Conservation (phyloP, 1,284 basidiomycete genomes). For the Pseudozyma flocculosa region DNA sequence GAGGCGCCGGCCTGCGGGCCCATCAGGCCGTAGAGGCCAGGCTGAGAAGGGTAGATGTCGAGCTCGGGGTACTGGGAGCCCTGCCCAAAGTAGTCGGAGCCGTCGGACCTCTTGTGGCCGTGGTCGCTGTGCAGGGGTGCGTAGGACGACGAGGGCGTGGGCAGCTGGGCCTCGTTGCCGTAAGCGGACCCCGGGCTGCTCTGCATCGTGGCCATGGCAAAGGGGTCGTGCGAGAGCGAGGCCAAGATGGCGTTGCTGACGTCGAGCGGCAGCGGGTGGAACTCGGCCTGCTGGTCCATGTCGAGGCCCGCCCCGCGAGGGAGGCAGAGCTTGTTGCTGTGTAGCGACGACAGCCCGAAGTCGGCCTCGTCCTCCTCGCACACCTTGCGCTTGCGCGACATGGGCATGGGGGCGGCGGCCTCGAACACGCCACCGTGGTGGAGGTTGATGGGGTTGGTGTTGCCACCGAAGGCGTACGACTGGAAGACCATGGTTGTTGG, state of each 20-base stretch:
- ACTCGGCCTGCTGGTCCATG: constrained; percentile 27
- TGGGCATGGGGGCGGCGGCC: neutral
- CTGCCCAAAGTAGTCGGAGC: constrained; percentile 23
- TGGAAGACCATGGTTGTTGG: constrained; percentile 18
- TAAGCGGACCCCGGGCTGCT: neutral
- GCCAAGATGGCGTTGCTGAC: constrained; percentile 36
- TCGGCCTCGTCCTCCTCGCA: constrained; percentile 20
- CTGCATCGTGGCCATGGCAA: constrained; percentile 2
- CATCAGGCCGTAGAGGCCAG: constrained; percentile 21
- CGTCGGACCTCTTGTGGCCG: constrained; percentile 13
- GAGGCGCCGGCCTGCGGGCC: constrained; percentile 15
- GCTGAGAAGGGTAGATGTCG: constrained; percentile 22
- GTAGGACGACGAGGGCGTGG: constrained; percentile 3
- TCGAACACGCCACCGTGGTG: constrained; percentile 2
- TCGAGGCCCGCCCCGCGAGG: constrained; percentile 18
- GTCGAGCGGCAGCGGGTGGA: constrained; percentile 38
- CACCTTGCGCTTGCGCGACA: constrained; percentile 24
- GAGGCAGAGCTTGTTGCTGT: constrained; percentile 22
- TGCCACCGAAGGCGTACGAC: constrained; percentile 14
- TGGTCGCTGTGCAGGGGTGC: neutral
- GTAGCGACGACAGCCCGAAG: neutral
- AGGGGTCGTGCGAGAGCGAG: constrained; percentile 25
- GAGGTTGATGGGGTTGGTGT: constrained; percentile 19
- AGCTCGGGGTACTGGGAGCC: constrained; percentile 14
- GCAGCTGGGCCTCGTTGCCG: neutral